Conservation (phyloP, 805 yeast species). For the Torulaspora franciscae region DNA sequence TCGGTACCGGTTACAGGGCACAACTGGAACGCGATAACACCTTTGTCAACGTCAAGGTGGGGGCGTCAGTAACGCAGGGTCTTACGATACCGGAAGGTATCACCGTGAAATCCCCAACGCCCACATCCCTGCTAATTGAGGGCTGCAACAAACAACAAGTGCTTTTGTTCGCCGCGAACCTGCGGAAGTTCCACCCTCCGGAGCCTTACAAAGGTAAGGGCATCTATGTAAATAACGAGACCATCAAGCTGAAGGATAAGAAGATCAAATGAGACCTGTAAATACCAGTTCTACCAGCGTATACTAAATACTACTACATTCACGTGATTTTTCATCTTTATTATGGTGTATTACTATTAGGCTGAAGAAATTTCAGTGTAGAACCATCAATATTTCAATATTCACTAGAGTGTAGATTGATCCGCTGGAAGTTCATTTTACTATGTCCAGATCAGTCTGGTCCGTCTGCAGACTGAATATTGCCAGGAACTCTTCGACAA, state of each 20-base stretch:
- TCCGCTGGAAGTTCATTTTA: neutral
- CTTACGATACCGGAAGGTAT: slow-evolving; percentile 73
- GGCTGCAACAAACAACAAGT: slow-evolving; percentile 88
- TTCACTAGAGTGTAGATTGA: neutral
- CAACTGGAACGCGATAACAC: slow-evolving; percentile 56
- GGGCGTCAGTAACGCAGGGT: slow-evolving; percentile 77
- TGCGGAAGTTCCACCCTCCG: slow-evolving; percentile 86
- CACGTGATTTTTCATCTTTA: slow-evolving; percentile 1
- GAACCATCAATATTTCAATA: neutral
- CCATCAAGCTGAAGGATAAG: slow-evolving; percentile 83
- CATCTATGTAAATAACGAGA: slow-evolving; percentile 85
- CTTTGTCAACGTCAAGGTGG: slow-evolving; percentile 74
- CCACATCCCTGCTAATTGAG: slow-evolving; percentile 78
- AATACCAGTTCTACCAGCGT: neutral
- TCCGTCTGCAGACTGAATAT: slow-evolving; percentile 3
- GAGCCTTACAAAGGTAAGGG: slow-evolving; percentile 99
- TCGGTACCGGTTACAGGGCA: slow-evolving; percentile 97
- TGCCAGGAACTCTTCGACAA: slow-evolving; percentile 15
- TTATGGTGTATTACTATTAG: neutral
- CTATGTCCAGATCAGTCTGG: slow-evolving; percentile 9
- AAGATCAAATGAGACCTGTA: slow-evolving; percentile 63
- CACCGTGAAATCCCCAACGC: slow-evolving; percentile 70
- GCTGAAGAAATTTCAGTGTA: neutral
- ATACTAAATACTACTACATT: slow-evolving; percentile 4
- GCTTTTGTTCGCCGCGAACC: slow-evolving; percentile 78